A percentile compares a stretch with the other conserved stretches of the same genome.
These are phyloP conservation scores for Phytophthora podocarpi DNA, from an alignment of 352 stramenopile species.

Conservation along the genomic window DNA sequence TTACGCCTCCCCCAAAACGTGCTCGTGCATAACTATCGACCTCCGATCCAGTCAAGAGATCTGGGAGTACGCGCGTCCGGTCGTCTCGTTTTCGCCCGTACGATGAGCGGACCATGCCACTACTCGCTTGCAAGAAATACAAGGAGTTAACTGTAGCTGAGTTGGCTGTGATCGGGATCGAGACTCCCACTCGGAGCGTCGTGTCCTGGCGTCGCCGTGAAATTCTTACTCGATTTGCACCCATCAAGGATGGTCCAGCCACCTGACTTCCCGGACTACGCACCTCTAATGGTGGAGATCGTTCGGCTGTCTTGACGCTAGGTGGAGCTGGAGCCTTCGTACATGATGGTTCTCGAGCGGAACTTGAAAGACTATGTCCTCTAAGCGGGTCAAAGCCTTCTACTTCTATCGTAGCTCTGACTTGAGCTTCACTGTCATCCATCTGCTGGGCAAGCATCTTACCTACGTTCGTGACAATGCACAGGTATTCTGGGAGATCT, in stretches of 20 bases:
- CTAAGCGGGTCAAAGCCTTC: neutral
- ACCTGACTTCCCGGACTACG: too few relatives aligned
- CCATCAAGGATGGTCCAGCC: neutral
- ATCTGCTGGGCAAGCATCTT: neutral
- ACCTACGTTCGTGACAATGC: neutral
- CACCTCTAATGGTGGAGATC: neutral
- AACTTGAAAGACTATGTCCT: neutral
- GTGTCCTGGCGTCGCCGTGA: neutral
- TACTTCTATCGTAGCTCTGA: neutral
- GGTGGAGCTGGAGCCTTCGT: neutral
- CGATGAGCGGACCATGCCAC: neutral
- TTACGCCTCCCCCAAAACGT: too few relatives aligned
- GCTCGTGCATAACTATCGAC: too few relatives aligned
- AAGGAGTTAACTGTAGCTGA: neutral
- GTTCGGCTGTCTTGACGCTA: neutral
- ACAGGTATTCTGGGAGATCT: neutral
- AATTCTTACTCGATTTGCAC: neutral
- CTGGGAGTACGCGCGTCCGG: too few relatives aligned
- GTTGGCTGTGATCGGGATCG: neutral
- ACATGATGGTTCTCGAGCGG: neutral
- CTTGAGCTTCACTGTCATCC: neutral
- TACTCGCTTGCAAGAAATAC: neutral
- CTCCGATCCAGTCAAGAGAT: too few relatives aligned
- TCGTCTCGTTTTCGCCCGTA: neutral
- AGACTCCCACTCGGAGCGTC: neutral